phyloP scores from a whole-genome alignment of 2,329 filamentous ascomycete species.

The Diaporthe sp. region DNA sequence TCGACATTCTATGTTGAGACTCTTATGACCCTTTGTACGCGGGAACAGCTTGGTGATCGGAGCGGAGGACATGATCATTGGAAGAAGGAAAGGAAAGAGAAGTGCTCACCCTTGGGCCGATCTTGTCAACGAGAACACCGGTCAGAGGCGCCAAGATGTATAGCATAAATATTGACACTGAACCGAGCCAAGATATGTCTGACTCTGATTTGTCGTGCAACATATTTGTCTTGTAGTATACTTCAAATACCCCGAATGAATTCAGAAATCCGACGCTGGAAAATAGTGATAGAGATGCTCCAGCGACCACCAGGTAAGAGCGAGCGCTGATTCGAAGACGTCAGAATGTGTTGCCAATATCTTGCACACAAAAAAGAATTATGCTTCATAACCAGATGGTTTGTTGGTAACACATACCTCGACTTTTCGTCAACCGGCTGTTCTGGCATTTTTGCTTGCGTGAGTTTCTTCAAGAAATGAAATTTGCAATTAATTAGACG shows the following conservation, averaged over 20 bases:
- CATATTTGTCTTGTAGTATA: constrained; percentile 49
- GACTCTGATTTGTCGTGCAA: constrained; percentile 44
- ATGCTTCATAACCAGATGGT: not conserved
- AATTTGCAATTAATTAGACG: not conserved
- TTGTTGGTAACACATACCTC: not conserved
- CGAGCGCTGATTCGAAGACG: not conserved
- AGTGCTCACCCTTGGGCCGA: constrained; percentile 47
- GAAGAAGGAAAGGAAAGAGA: not conserved
- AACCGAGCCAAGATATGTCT: constrained; percentile 53
- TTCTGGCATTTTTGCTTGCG: not conserved
- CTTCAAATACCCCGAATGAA: constrained; percentile 53
- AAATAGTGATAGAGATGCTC: constrained; percentile 43
- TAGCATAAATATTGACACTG: constrained; percentile 51
- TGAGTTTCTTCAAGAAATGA: too few species aligned
- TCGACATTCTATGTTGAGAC: not conserved
- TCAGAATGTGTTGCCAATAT: not conserved
- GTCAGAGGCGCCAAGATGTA: constrained; percentile 46
- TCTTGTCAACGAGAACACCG: constrained; percentile 50
- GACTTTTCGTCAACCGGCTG: not conserved
- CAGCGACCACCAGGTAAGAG: not conserved
- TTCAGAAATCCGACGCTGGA: constrained; percentile 52
- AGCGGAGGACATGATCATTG: too few species aligned
- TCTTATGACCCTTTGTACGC: too few species aligned
- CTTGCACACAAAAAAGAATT: not conserved
- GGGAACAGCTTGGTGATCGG: not conserved